Evolutionary conservation across 345 rosid genomes (phyloP).

Genomic region (Brassica cretica): DNA sequence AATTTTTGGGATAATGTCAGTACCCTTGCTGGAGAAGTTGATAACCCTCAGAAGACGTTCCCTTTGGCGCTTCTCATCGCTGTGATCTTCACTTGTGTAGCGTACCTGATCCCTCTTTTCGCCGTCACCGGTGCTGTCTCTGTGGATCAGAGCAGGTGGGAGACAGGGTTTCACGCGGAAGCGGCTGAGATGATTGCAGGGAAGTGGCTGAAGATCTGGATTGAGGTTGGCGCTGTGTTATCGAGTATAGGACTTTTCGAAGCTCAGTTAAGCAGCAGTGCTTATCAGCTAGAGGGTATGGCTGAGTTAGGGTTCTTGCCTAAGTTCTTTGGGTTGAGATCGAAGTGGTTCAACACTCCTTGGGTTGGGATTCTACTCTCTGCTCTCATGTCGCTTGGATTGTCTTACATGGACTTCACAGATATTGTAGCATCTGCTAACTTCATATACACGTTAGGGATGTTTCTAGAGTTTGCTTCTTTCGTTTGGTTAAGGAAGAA

Average conservation of each 20-base stretch:
- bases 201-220: constrained; percentile 71
- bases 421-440: constrained; percentile 64
- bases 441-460: constrained; percentile 73
- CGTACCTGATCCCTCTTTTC: constrained; percentile 75
- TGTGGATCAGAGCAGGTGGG: constrained; percentile 65
- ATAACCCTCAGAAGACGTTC: constrained; percentile 65
- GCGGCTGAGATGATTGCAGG: constrained; percentile 79
- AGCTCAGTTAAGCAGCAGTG: constrained; percentile 79
- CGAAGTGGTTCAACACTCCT: constrained; percentile 72
- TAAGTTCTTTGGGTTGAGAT: constrained; percentile 47
- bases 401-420: constrained; percentile 55
- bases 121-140: constrained; percentile 76
- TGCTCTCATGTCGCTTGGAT: constrained; percentile 48
- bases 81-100: constrained; percentile 74
- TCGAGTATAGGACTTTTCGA: constrained; percentile 75
- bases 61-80: constrained; percentile 66
- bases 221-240: constrained; percentile 72
- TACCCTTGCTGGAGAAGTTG: constrained; percentile 83
- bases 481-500: constrained; percentile 68
- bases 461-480: constrained; percentile 71
- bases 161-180: constrained; percentile 65
- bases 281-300: constrained; percentile 80
- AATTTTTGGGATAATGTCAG: constrained; percentile 94
- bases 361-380: constrained; percentile 75
- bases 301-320: constrained; percentile 71